phyloP scores from a whole-genome alignment of 2,329 filamentous ascomycete genomes.

The Ascochyta clinopodiicola region DNA sequence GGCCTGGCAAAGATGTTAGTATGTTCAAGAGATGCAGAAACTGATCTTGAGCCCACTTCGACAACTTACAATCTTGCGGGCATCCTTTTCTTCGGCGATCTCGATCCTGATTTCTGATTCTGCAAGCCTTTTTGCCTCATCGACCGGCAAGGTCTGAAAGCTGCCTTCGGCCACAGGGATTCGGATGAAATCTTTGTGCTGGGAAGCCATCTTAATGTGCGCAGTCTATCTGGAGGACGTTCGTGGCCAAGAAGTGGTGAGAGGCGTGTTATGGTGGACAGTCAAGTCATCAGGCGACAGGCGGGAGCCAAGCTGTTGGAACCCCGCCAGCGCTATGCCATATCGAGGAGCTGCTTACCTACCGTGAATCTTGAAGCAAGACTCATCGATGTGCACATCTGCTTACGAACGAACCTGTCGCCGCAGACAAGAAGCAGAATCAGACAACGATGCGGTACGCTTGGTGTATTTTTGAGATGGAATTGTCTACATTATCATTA shows the following conservation, averaged over 20 bases:
- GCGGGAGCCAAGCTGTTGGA: background rate
- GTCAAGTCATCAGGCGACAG: background rate
- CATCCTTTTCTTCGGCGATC: conserved; percentile 27
- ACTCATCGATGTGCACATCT: background rate
- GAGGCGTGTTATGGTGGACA: too few relatives aligned
- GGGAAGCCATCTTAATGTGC: conserved; percentile 15
- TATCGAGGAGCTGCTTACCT: conserved; percentile 5
- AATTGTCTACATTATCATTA: background rate
- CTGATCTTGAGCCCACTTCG: background rate
- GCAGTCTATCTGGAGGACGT: background rate
- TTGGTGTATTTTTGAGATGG: too few relatives aligned
- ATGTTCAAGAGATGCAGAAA: background rate
- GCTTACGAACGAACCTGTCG: too few relatives aligned
- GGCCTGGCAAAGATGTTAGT: conserved; percentile 25
- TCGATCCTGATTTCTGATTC: conserved; percentile 28
- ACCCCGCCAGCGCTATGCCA: conserved; percentile 5
- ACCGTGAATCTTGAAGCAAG: background rate
- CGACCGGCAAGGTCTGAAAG: conserved; percentile 29
- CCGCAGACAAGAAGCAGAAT: too few relatives aligned
- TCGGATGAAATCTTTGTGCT: conserved; percentile 28
- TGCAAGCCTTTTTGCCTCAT: conserved; percentile 25
- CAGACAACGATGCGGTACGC: too few relatives aligned
- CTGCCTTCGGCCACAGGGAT: conserved; percentile 7
- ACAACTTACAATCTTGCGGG: conserved; percentile 23
- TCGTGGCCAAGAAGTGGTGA: too few relatives aligned